A percentile compares a stretch with the other conserved stretches of the same genome.
These are phyloP conservation scores for Yarrowia sp. DNA, from an alignment of 805 yeast genomes.

Conservation along the genomic window DNA sequence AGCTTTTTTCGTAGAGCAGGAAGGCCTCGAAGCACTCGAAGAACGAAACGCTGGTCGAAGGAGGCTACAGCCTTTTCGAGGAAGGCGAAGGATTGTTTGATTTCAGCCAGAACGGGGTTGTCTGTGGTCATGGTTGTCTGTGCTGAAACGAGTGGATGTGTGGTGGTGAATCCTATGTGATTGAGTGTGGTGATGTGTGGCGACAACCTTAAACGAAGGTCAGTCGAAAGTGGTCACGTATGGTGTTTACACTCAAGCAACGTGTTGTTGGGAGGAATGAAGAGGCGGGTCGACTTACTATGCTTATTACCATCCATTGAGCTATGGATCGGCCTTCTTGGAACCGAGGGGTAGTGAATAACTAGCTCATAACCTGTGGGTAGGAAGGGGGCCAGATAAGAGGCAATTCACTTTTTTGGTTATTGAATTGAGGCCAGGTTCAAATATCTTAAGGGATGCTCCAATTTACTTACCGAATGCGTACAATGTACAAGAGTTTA, in stretches of 20 bases:
- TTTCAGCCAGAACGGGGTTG: slow-evolving; percentile 31
- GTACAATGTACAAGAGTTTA: too few relatives aligned
- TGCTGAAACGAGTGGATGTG: neutral
- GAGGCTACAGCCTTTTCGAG: slow-evolving; percentile 61
- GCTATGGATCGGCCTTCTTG: too few relatives aligned
- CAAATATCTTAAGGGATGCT: too few relatives aligned
- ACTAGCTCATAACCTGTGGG: neutral
- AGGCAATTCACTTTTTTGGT: too few relatives aligned
- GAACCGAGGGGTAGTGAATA: too few relatives aligned
- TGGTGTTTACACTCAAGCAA: neutral
- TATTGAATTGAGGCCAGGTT: too few relatives aligned
- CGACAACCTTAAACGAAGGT: neutral
- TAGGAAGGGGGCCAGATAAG: too few relatives aligned
- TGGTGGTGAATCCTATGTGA: neutral
- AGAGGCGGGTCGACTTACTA: too few relatives aligned
- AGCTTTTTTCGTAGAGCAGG: slow-evolving; percentile 68
- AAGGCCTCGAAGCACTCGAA: slow-evolving; percentile 80
- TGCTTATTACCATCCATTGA: neutral
- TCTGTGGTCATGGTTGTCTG: slow-evolving; percentile 13
- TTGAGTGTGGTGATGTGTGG: slow-evolving; percentile 18
- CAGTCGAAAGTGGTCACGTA: neutral
- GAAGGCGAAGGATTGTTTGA: slow-evolving; percentile 44
- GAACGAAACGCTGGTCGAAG: slow-evolving; percentile 81
- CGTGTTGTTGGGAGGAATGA: neutral
- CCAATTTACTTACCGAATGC: too few relatives aligned